Evolutionary conservation across 1,284 basidiomycete species (phyloP).

Genomic region (Ustilago xerochloae): DNA sequence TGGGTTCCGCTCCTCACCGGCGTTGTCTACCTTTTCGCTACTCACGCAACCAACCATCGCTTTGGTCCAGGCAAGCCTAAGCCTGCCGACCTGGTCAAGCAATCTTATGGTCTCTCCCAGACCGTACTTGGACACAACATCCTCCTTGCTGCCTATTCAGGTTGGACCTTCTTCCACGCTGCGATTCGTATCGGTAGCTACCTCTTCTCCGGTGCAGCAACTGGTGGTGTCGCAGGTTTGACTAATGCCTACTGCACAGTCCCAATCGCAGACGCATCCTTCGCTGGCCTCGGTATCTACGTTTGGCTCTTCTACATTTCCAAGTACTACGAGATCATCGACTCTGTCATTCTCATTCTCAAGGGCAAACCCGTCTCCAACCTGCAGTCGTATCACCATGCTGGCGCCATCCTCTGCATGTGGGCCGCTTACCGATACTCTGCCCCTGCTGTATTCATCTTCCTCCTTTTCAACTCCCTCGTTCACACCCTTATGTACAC

Average conservation of each 20-base stretch:
- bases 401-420: slow-evolving; percentile 66
- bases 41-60: slow-evolving; percentile 42
- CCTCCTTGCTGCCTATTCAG: slow-evolving; percentile 61
- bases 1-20: slow-evolving; percentile 35
- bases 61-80: slow-evolving; percentile 49
- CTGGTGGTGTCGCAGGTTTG: slow-evolving; percentile 51
- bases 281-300: slow-evolving; percentile 53
- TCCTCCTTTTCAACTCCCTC: slow-evolving; percentile 51
- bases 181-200: slow-evolving; percentile 38
- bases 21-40: slow-evolving; percentile 50
- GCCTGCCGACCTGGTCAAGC: slow-evolving; percentile 51
- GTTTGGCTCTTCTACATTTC: slow-evolving; percentile 67
- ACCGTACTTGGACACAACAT: slow-evolving; percentile 66
- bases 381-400: slow-evolving; percentile 60
- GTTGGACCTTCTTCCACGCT: slow-evolving; percentile 57
- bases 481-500: slow-evolving; percentile 60
- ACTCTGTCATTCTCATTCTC: slow-evolving; percentile 67
- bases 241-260: slow-evolving; percentile 67
- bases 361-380: slow-evolving; percentile 67
- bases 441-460: slow-evolving; percentile 53
- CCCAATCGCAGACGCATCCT: slow-evolving; percentile 58
- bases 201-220: slow-evolving; percentile 24
- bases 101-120: slow-evolving; percentile 36
- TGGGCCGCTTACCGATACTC: slow-evolving; percentile 65
- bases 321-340: slow-evolving; percentile 68